A percentile compares a stretch with the other conserved stretches of the same genome.
phyloP scores from a whole-genome alignment of 106 monocot genomes.

The Apostasia shenzhenica region DNA sequence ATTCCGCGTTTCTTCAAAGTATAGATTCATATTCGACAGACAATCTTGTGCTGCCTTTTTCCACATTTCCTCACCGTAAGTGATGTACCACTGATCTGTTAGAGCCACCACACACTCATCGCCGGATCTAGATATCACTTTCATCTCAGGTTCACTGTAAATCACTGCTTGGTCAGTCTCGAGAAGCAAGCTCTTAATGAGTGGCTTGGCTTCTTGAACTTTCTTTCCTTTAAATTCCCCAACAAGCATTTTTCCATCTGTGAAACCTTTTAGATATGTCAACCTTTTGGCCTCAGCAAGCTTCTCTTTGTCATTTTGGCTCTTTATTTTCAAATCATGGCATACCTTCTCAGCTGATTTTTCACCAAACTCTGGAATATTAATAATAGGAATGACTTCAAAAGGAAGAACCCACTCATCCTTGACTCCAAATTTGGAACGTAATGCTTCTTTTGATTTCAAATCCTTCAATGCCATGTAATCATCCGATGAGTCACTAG shows the following conservation, averaged over 20 bases:
- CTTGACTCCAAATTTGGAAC: conserved; percentile 67
- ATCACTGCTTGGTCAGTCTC: conserved; percentile 59
- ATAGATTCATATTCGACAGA: conserved; percentile 65
- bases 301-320: conserved; percentile 94
- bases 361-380: conserved; percentile 90
- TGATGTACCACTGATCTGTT: conserved; percentile 95
- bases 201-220: conserved; percentile 80
- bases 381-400: conserved; percentile 77
- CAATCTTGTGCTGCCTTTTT: conserved; percentile 61
- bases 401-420: conserved; percentile 92
- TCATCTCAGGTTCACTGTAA: conserved; percentile 93
- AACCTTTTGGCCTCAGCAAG: conserved; percentile 85
- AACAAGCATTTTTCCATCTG: conserved; percentile 83
- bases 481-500: conserved; percentile 88
- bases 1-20: conserved; percentile 57
- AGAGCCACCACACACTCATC: conserved; percentile 94
- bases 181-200: conserved; percentile 58
- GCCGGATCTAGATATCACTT: conserved; percentile 81
- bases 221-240: conserved; percentile 71
- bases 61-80: conserved; percentile 84
- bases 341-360: conserved; percentile 87
- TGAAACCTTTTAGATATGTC: conserved; percentile 92
- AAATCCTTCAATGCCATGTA: conserved; percentile 88
- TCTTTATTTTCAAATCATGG: conserved; percentile 73
- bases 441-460: conserved; percentile 68